phyloP scores from a whole-genome alignment of 2,329 filamentous ascomycete genomes.

The Fusarium sacchari region DNA sequence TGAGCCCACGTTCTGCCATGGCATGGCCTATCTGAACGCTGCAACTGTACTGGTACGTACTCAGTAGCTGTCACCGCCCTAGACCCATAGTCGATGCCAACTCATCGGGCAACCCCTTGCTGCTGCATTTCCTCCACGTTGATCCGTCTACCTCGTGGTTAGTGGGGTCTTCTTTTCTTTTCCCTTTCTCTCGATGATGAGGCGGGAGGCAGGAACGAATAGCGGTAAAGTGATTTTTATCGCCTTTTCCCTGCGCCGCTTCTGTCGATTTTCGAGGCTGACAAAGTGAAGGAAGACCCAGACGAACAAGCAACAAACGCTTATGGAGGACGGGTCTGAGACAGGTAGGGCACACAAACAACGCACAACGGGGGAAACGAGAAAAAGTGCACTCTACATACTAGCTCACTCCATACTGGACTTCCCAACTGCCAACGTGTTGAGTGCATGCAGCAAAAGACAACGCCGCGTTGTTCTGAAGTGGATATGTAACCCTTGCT shows the following conservation, averaged over 20 bases:
- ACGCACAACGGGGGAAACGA: constrained; percentile 19
- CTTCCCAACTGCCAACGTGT: constrained; percentile 35
- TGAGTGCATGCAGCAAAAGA: constrained; percentile 43
- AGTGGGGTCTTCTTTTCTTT: constrained; percentile 6
- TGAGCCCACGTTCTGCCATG: constrained; percentile 25
- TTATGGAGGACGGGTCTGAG: background rate
- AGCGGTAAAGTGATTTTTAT: constrained; percentile 6
- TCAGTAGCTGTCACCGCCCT: constrained; percentile 20
- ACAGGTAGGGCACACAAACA: constrained; percentile 27
- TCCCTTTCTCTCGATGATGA: background rate
- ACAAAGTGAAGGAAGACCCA: background rate
- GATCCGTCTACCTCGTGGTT: constrained; percentile 28
- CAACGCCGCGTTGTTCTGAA: constrained; percentile 16
- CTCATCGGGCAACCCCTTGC: constrained; percentile 25
- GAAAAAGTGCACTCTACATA: constrained; percentile 2
- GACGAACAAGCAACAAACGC: background rate
- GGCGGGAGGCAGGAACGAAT: background rate
- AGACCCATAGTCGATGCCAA: constrained; percentile 23
- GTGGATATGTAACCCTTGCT: constrained; percentile 24
- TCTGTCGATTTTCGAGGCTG: background rate
- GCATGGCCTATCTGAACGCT: background rate
- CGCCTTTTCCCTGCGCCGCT: background rate
- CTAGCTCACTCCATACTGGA: background rate
- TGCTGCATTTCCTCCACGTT: constrained; percentile 20
- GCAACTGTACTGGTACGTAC: constrained; percentile 1